Percentiles rank a stretch among this genome's conserved stretches.
These are phyloP conservation scores for Globisporangium lucens DNA, from an alignment of 352 stramenopile genomes.

Conservation along the genomic window DNA sequence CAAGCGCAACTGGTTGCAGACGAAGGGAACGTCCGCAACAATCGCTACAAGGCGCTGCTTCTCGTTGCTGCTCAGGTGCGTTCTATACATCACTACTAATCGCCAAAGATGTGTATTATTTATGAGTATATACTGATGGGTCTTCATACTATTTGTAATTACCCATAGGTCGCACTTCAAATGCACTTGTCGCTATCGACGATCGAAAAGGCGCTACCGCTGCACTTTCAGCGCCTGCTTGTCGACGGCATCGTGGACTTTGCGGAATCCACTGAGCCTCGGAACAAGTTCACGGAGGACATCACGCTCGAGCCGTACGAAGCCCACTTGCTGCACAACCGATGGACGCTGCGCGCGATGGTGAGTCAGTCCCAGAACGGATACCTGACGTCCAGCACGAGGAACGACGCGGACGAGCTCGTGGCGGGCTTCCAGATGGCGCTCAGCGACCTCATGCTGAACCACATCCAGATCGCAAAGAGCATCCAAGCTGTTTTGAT, in stretches of 20 bases:
- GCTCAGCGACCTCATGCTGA: slow-evolving; percentile 57
- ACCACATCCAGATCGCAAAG: slow-evolving; percentile 60
- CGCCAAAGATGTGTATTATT: not conserved
- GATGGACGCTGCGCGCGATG: slow-evolving; percentile 73
- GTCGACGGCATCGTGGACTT: slow-evolving; percentile 81
- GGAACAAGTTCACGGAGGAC: slow-evolving; percentile 30
- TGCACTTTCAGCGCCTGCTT: slow-evolving; percentile 79
- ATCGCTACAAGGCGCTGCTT: slow-evolving; percentile 66
- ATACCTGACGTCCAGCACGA: slow-evolving; percentile 64
- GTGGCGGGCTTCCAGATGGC: slow-evolving; percentile 61
- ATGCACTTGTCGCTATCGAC: slow-evolving; percentile 56
- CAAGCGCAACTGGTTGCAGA: slow-evolving; percentile 79
- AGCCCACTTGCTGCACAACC: slow-evolving; percentile 62
- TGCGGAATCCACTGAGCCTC: slow-evolving; percentile 39
- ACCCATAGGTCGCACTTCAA: slow-evolving; percentile 46
- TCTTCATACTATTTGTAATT: not conserved
- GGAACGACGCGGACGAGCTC: slow-evolving; percentile 64
- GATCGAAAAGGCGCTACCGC: slow-evolving; percentile 59
- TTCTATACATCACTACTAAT: not conserved
- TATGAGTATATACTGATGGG: not conserved
- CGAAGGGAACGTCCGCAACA: slow-evolving; percentile 72
- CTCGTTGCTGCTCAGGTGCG: slow-evolving; percentile 60
- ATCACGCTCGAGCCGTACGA: slow-evolving; percentile 41
- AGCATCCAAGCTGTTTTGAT: slow-evolving; percentile 50
- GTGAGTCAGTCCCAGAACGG: slow-evolving; percentile 68